Evolutionary conservation across 768 basidiomycete genomes (phyloP).

Genomic region (Lentinula detonsa): DNA sequence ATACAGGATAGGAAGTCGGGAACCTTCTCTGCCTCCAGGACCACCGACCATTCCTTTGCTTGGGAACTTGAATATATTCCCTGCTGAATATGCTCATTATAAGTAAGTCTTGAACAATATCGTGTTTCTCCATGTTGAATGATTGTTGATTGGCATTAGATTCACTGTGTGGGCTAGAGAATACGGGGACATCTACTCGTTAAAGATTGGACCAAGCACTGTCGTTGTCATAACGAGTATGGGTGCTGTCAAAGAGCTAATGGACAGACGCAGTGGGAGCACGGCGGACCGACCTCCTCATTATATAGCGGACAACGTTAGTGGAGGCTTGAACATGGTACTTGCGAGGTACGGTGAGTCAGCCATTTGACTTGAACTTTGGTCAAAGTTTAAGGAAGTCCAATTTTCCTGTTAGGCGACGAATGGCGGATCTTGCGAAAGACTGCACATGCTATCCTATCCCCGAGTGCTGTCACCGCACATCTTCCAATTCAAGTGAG

Average conservation of each 20-base stretch:
- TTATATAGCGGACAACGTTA: slow-evolving; percentile 14
- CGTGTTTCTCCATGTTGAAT: too few relatives aligned
- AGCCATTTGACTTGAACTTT: background rate
- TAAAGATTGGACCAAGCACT: slow-evolving; percentile 17
- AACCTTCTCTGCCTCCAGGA: slow-evolving; percentile 8
- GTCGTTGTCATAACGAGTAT: slow-evolving; percentile 18
- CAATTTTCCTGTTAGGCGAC: background rate
- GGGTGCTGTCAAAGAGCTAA: slow-evolving; percentile 17
- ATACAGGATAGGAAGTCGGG: slow-evolving; percentile 7
- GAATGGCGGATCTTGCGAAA: slow-evolving; percentile 11
- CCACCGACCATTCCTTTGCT: slow-evolving; percentile 12
- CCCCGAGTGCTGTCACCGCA: slow-evolving; percentile 12
- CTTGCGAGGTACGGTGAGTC: slow-evolving; percentile 12
- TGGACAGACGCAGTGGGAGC: slow-evolving; percentile 19
- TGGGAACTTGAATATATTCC: slow-evolving; percentile 12
- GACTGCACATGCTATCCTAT: slow-evolving; percentile 13
- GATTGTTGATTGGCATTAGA: slow-evolving; percentile 1
- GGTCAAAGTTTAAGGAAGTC: too few relatives aligned
- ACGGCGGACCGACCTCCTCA: slow-evolving; percentile 19
- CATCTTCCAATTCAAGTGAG: slow-evolving; percentile 13
- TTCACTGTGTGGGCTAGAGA: slow-evolving; percentile 21
- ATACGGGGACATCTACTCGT: slow-evolving; percentile 22
- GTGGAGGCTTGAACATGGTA: slow-evolving; percentile 15
- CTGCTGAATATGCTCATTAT: slow-evolving; percentile 7
- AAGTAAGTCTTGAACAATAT: slow-evolving; percentile 2